These are phyloP conservation scores for Teunomyces aglyptinius DNA, from an alignment of 805 yeast species.

Conservation along the genomic window DNA sequence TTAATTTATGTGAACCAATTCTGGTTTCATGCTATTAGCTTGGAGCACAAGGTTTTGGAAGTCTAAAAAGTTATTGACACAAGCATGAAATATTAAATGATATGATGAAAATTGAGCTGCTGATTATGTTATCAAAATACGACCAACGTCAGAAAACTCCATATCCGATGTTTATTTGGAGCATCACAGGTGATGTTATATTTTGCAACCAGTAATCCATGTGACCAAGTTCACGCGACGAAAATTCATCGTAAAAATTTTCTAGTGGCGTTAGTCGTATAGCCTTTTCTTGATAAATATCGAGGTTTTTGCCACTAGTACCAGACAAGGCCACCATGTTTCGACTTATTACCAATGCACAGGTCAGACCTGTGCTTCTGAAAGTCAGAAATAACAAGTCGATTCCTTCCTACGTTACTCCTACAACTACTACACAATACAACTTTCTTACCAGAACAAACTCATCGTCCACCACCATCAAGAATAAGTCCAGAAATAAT, in stretches of 20 bases:
- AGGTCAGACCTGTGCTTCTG: conserved; percentile 36
- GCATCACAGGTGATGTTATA: too few species aligned
- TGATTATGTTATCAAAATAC: too few species aligned
- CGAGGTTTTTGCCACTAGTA: neutral
- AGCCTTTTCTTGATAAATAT: neutral
- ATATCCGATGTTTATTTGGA: too few species aligned
- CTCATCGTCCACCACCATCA: conserved; percentile 11
- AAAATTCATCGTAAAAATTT: conserved; percentile 5
- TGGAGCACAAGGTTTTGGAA: neutral
- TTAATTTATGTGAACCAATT: too few species aligned
- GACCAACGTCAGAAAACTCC: too few species aligned
- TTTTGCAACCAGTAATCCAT: conserved; percentile 3
- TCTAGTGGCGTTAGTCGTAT: conserved; percentile 3
- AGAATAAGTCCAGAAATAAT: conserved; percentile 2
- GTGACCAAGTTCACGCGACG: conserved; percentile 4
- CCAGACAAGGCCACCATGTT: conserved; percentile 24
- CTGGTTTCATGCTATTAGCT: neutral
- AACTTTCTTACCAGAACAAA: conserved; percentile 18
- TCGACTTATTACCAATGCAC: conserved; percentile 38
- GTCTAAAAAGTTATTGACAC: neutral
- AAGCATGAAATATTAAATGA: neutral
- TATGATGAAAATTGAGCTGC: too few species aligned
- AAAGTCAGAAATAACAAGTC: conserved; percentile 32
- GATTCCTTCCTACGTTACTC: conserved; percentile 6
- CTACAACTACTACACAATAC: neutral